Conservation (phyloP, 2,329 filamentous ascomycete species). For the Epichloe baconii region DNA sequence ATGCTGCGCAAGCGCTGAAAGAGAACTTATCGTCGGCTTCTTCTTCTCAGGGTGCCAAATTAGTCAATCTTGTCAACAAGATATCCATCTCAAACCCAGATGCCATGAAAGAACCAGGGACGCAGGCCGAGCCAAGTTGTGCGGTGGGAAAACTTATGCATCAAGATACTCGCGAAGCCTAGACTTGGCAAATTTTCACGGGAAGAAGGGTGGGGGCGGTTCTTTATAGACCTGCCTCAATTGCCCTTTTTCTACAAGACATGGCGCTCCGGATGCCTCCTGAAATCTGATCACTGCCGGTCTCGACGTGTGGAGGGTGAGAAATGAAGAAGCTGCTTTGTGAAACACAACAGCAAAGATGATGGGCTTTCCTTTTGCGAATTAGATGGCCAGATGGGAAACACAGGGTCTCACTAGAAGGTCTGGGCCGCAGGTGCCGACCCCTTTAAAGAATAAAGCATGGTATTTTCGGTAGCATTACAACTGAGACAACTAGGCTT, state of each 20-base stretch:
- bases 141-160: too few relatives aligned
- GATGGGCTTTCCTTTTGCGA: neutral
- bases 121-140: neutral
- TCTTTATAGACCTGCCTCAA: too few relatives aligned
- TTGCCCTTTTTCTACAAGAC: too few relatives aligned
- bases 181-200: too few relatives aligned
- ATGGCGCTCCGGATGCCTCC: neutral
- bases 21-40: neutral
- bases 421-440: too few relatives aligned
- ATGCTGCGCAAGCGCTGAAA: neutral
- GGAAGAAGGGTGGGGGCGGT: too few relatives aligned
- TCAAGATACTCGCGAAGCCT: too few relatives aligned
- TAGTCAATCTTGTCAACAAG: conserved; percentile 1
- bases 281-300: neutral
- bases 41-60: neutral
- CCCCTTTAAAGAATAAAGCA: too few relatives aligned
- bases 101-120: neutral
- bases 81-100: neutral
- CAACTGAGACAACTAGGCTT: too few relatives aligned
- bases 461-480: too few relatives aligned
- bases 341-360: neutral
- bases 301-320: neutral
- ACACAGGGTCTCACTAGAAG: neutral
- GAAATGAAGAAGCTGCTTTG: neutral
- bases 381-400: neutral